Evolutionary conservation across 441 rosid species (phyloP), one percentile per base, ranked within the genome.

Genomic region (Aleurites moluccanus): DNA sequence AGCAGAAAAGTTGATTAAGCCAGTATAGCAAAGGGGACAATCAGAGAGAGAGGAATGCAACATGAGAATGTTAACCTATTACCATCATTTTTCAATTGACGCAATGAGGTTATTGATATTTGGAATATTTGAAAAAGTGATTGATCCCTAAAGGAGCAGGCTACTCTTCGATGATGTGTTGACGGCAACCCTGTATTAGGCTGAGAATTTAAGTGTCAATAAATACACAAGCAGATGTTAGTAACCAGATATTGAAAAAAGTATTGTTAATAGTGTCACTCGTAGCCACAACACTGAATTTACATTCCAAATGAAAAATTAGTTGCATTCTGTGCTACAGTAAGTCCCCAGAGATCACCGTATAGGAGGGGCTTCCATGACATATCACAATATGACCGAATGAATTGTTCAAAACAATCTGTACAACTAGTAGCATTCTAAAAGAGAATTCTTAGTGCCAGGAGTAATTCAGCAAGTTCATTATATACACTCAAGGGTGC

Each of bases 31-130:
- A 67, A 63, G n/a, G 59, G 30, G 30, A 69, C 50, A 14, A 60
- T 10, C n/a, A 52, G 65, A 47, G 33, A 27, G n/a, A 45, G 15
- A 65, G n/a, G 9, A 64, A 69, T 4, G 50, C 52, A 73, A 30
- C 8, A 65, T 38, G 15, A 76, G 20, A 64, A 78, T 61, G 23
- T 40, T 40, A 65, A 70, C 49, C 63, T 55, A 80, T 83, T 88
- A 94, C 99, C 99, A 78, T 92, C 98, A 85, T 69, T 94, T 90
- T 91, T 93, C 84, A 97, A 86, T 82, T 97, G 97, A 84, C 64
- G 53, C 82, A 97, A 77, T 77, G 99, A 93, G 65, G 97, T 87
- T 81, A 97, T 82, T 49, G 99, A 94, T 85, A 94, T 92, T 83
- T 87, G 99, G 87, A 97, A 97, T 80, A 94, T 81, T 83, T 91